Conservation (phyloP, 108 stramenopile species). For the Skeletonema grethae region DNA sequence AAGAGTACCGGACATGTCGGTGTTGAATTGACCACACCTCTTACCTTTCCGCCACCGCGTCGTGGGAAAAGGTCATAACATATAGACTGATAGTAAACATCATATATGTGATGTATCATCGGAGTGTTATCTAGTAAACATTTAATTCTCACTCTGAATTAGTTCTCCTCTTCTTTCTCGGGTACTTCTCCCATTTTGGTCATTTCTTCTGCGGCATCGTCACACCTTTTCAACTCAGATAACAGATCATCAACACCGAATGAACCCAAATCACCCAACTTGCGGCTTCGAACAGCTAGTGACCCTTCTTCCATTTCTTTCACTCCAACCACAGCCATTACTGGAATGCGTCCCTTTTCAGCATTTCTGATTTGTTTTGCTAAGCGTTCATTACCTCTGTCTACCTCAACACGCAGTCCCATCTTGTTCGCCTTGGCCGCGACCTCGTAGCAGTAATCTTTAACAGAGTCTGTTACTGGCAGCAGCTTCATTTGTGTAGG, state of each 20-base stretch:
- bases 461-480: constrained; percentile 93
- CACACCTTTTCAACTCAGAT: constrained; percentile 62
- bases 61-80: constrained; percentile 35
- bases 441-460: constrained; percentile 88
- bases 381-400: constrained; percentile 88
- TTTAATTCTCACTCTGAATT: not conserved
- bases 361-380: constrained; percentile 97
- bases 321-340: constrained; percentile 94
- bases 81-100: not conserved
- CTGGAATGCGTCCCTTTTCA: constrained; percentile 90
- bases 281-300: constrained; percentile 85
- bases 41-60: constrained; percentile 69
- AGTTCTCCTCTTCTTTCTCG: constrained; percentile 28
- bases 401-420: constrained; percentile 92
- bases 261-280: constrained; percentile 88
- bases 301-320: constrained; percentile 89
- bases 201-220: constrained; percentile 76
- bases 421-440: constrained; percentile 69
- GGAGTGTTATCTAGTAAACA: not conserved
- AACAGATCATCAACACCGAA: constrained; percentile 78
- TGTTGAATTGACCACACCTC: constrained; percentile 65
- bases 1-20: constrained; percentile 38
- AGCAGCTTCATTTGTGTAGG: constrained; percentile 92
- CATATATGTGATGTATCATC: not conserved
- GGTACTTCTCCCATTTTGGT: constrained; percentile 63